Percentiles rank a stretch among this genome's conserved stretches.
phyloP scores from a whole-genome alignment of 2,329 filamentous ascomycete genomes.

The Alternaria alternata region DNA sequence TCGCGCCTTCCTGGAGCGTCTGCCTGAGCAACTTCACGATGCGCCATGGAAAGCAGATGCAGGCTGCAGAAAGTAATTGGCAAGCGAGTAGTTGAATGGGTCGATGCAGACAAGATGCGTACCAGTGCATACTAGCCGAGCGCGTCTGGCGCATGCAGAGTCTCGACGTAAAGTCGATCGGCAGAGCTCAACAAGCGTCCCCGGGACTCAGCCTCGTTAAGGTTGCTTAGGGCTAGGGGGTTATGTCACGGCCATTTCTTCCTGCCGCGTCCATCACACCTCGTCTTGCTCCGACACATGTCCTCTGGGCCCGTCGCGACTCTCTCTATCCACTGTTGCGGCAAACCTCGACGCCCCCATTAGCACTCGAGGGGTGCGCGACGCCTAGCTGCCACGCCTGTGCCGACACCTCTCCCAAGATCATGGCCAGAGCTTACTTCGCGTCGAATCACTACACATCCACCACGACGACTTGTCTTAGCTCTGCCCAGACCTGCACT shows the following conservation, averaged over 20 bases:
- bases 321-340: constrained; percentile 6
- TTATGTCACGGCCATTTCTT: constrained; percentile 14
- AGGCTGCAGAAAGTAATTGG: not conserved
- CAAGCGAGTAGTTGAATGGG: not conserved
- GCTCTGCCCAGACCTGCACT: constrained; percentile 11
- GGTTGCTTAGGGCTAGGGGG: constrained; percentile 7
- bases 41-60: not conserved
- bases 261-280: constrained; percentile 13
- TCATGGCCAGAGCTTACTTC: constrained; percentile 32
- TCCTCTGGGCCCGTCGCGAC: constrained; percentile 10
- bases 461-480: constrained; percentile 23
- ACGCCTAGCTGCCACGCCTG: constrained; percentile 17
- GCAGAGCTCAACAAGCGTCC: constrained; percentile 16
- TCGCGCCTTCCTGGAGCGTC: not conserved
- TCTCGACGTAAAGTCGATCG: constrained; percentile 18
- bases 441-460: constrained; percentile 24
- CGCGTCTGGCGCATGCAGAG: constrained; percentile 16
- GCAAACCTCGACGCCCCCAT: constrained; percentile 9
- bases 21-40: constrained; percentile 5
- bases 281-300: constrained; percentile 8
- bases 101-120: not conserved
- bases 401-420: constrained; percentile 23
- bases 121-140: not conserved
- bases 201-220: constrained; percentile 17
- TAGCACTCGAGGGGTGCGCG: constrained; percentile 15